Evolutionary conservation across 208 protist species (phyloP), one percentile per base, ranked within the genome.

Genomic region (Acanthamoeba royreba): DNA sequence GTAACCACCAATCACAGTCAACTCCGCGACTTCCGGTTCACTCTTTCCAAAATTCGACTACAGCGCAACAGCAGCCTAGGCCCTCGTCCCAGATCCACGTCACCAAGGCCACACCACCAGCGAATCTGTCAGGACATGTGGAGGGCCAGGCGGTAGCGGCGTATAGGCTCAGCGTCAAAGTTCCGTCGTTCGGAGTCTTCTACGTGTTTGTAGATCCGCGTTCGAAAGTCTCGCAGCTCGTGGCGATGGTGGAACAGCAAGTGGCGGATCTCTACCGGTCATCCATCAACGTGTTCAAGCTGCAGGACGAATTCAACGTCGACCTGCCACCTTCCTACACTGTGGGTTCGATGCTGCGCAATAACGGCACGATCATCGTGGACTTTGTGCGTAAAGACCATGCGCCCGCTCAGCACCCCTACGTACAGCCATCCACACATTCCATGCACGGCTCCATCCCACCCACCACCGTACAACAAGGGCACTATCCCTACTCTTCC

Each of bases 291-390:
- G 81, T 61, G 25, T 49, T 35, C 28, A 89, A 89, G 38, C 81
- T 89, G 17, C 81, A 89, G 49, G 81, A 89, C 49, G 45, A 89
- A 28, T 89, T 66, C 81, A 89, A 63, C 45, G n/a, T 89, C 33
- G 81, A 89, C 81, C 81, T 89, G 31, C 81, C 81, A 33, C 81
- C 81, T 4, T 89, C 81, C 49, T 89, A 89, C 47, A 89, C 47
- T 4, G 81, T 89, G 4, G 81, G 81, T 28, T 89, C 81, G 3
- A 66, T 89, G 40, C 28, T 89, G 7, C 25, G 38, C 8, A 4
- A 49, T 46, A 31, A 61, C n/a, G 40, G 9, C 4, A n/a, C n/a
- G 19, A n/a, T 89, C 31, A 89, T 61, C 8, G 45, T 89, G 15
- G 81, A 89, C 81, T 89, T 38, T 63, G 28, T 22, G 40, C 72